Evolutionary conservation across 768 basidiomycete species (phyloP), one percentile per base, ranked within the genome.

Genomic region (Tephrocybe sp.): DNA sequence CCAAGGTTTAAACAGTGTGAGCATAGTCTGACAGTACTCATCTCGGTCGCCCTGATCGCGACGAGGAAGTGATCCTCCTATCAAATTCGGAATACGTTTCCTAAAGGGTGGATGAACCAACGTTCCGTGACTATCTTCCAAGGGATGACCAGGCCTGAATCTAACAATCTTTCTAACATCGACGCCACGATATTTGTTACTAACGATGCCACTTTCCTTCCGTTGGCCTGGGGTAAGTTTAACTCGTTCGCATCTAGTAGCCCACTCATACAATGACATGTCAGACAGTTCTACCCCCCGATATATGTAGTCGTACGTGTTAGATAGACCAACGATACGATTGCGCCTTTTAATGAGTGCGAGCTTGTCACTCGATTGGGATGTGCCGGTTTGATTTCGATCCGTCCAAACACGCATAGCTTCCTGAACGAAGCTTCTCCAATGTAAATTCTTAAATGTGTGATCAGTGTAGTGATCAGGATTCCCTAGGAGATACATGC

Each of bases 381-480:
- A 29, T 24, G 42, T 30, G 4, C 29, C 42, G 29, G 29, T 12
- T 56, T 50, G 1, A 47, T 44, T 15, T 40, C 31, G 7, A 6
- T 6, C 12, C 31, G 30, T 22, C 56, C 63, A 68, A 1, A 42
- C 27, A 10, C 42, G 38, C 16, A 45, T 16, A 0, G 55, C 66
- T 29, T 68, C 61, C 15, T 30, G 9, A 0, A 72, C 61, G 63
- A 52, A 74, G 8, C 40, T 40, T 36, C 54, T 44, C 72, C 70
- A 75, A 44, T 54, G 68, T 23, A 71, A 64, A 4, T 56, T 30
- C 1, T 59, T 50, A 56, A 73, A 74, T 11, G 27, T 56, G 49
- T 70, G 65, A 45, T 58, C 65, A 0, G 69, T 71, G 45, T 73
- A 73, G 21, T 70, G 69, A 50, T 75, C 73, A 15, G 67, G 69